Evolutionary conservation across 2,329 filamentous ascomycete genomes (phyloP).

Genomic region (Fusarium sterilihyphosum): DNA sequence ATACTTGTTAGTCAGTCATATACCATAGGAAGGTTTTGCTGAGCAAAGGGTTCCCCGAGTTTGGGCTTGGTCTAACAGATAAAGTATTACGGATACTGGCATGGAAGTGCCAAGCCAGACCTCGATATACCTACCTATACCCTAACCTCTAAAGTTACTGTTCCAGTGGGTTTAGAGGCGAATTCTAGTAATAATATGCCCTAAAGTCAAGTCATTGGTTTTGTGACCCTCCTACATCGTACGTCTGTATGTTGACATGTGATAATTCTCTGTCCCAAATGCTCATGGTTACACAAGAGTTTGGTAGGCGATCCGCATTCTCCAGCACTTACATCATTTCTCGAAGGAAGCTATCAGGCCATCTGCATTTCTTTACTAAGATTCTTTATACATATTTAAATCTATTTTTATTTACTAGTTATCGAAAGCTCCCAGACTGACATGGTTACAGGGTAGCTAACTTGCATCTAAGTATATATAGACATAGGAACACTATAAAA

Average conservation of each 20-base stretch:
- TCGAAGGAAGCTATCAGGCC: not conserved
- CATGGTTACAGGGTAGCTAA: not conserved
- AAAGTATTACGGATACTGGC: not conserved
- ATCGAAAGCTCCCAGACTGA: not conserved
- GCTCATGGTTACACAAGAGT: not conserved
- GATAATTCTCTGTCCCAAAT: not conserved
- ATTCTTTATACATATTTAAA: not conserved
- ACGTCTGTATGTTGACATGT: too few relatives aligned
- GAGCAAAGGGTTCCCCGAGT: too few relatives aligned
- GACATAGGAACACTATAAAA: not conserved
- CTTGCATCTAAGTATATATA: not conserved
- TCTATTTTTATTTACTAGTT: not conserved
- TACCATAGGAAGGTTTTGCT: too few relatives aligned
- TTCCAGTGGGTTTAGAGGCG: not conserved
- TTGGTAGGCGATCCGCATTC: not conserved
- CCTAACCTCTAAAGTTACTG: not conserved
- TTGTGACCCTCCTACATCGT: not conserved
- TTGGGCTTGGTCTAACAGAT: not conserved
- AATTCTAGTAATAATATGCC: not conserved
- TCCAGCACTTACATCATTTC: too few relatives aligned
- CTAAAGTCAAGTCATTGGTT: not conserved
- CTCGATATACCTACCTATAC: not conserved
- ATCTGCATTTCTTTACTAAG: not conserved
- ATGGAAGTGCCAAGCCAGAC: not conserved
- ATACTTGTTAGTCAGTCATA: conserved; percentile 15